Evolutionary conservation across 306 rosid genomes (phyloP), one percentile per base, ranked within the genome.

Genomic region (Purshia tridentata): DNA sequence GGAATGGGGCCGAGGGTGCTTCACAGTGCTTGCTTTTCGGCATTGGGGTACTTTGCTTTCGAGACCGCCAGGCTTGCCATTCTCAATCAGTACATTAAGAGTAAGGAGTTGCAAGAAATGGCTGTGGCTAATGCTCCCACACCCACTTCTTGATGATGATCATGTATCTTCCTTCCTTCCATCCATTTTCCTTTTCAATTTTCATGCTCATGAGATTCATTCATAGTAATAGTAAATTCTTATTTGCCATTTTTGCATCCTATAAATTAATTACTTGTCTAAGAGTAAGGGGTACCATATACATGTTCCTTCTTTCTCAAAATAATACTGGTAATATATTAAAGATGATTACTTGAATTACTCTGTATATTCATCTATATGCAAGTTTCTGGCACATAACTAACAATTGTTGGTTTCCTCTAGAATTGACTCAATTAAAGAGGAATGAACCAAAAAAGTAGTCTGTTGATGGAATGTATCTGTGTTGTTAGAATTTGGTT

Each of bases 1-100:
- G 99, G 99, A 13, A 88, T 91, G 91, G 99, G 99, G 22, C 99
- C 97, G 4, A 71, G 99, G 74, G 93, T 94, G 76, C 78, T 94
- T 64, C 97, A 94, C 61, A 88, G 96, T 66, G 96, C 97, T 45
- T 89, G 99, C 69, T 94, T 91, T 72, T 90, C 98, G 0, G 97
- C 99, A 0, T 72, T 94, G 78, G 99, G 99, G 0, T 94, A 89
- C 81, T 94, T 94, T 70, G 97, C 97, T 0, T 94, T 94, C 37
- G 99, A 94, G 85, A 94, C 99, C 0, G 99, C 99, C 19, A 86
- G 91, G 87, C 84, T 91, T 66, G 50, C 84, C 0, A 79, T 93
- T 49, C 62, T 93, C 85, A 75, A 84, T 11, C 81, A 84, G 51
- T 87, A 90, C 81, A 73, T 92, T 47, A 84, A 64, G 59, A 78